Base-by-base conservation (phyloP, 2,329 filamentous ascomycete species). In the Fusarium duplospermum region DNA sequence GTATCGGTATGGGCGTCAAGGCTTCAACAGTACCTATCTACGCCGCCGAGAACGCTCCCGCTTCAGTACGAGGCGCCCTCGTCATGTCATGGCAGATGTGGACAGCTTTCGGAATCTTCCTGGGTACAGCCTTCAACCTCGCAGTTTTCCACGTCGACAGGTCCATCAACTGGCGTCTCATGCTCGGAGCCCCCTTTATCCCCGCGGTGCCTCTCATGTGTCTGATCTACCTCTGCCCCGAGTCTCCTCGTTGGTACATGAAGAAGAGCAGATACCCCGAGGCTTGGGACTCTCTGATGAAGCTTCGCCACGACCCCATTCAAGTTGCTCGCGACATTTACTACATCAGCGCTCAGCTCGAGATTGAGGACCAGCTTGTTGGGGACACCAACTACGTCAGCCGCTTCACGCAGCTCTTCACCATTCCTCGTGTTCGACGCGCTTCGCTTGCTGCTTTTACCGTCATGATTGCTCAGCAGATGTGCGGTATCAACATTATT, bases 41-140 rank as follows among this genome's bases (percentile, higher is more conserved):
- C 76, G 91, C 92, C 1, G 93, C 93, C 1, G 93, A 95, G 80
- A 93, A 90, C 59, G 87, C 91, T 0, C 93, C 93, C 0, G 90
- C 92, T 2, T 81, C 86, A 5, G 91, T 94, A 62, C 88, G 93
- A 77, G 92, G 93, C 74, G 93, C 92, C 18, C 85, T 96, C 4
- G 93, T 95, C 71, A 96, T 96, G 93, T 92, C 91, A 70, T 96
- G 93, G 93, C 87, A 89, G 72, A 88, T 93, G 83, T 93, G 90
- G 89, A 90, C 88, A 4, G 87, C 88, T 0, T 89, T 91, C 67
- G 84, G 85, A 57, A 87, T 87, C 71, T 79, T 84, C 57, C 75
- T 85, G 20, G 92, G 82, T 62, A 82, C 81, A 35, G 82, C 78
- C 14, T 80, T 83, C 75, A 83, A 83, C 74, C 76, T 82, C 7